A percentile compares a stretch with the other conserved stretches of the same genome.
These are phyloP conservation scores for Babesia divergens DNA, from an alignment of 169 alveolate genomes.

Conservation along the genomic window DNA sequence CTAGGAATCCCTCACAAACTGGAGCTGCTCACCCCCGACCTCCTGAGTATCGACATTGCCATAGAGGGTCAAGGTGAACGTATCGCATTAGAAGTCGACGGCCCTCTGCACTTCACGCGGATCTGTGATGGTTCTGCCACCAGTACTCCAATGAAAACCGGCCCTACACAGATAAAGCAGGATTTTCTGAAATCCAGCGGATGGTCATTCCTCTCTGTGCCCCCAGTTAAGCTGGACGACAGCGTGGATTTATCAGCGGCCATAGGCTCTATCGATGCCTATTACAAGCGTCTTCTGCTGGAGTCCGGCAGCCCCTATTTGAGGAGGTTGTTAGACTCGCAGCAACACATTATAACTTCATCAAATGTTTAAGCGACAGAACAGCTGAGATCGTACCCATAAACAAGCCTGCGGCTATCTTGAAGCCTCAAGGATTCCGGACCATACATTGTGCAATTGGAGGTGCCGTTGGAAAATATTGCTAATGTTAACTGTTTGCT, in stretches of 20 bases:
- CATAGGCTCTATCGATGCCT: conserved; percentile 19
- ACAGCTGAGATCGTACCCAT: no score
- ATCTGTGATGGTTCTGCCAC: conserved; percentile 21
- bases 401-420: no score
- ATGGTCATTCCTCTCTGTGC: conserved; percentile 41
- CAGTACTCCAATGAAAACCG: conserved; percentile 29
- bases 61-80: conserved; percentile 41
- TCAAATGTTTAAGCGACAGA: no score
- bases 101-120: conserved; percentile 56
- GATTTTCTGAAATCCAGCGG: conserved; percentile 35
- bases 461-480: not conserved
- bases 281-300: conserved; percentile 28
- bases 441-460: not conserved
- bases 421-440: no score
- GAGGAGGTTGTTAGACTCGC: not conserved
- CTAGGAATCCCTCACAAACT: conserved; percentile 56
- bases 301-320: conserved; percentile 38
- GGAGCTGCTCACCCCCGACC: conserved; percentile 46
- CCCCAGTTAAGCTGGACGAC: conserved; percentile 34
- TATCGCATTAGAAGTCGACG: conserved; percentile 66
- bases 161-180: conserved; percentile 55
- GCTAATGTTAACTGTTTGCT: no score
- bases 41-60: conserved; percentile 60
- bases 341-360: no score
- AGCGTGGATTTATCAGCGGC: conserved; percentile 7